Evolutionary conservation across 495 filamentous ascomycete species (phyloP).

Genomic region (Penicillium macrosclerotiorum): DNA sequence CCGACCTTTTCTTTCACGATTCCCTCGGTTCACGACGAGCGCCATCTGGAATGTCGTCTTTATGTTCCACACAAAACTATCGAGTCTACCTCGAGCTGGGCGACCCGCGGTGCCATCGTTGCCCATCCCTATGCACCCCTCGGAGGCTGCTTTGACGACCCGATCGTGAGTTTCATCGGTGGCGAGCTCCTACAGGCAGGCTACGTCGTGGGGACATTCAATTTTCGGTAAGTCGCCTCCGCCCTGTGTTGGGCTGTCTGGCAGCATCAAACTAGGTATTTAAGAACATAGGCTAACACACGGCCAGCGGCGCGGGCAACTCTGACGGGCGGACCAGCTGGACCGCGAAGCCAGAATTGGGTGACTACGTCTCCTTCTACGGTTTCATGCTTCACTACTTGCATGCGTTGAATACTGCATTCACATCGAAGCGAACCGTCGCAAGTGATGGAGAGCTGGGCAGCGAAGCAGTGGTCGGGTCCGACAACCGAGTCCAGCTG

Average conservation of each 20-base stretch:
- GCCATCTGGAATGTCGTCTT: constrained; percentile 72
- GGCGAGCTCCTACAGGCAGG: constrained; percentile 62
- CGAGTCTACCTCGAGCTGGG: constrained; percentile 31
- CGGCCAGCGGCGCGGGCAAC: constrained; percentile 67
- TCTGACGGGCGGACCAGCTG: constrained; percentile 80
- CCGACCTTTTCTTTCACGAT: constrained; percentile 73
- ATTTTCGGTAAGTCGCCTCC: constrained; percentile 69
- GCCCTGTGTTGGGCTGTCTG: background rate
- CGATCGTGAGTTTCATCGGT: constrained; percentile 63
- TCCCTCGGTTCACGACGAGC: constrained; percentile 78
- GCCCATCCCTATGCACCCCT: constrained; percentile 90
- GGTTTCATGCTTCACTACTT: constrained; percentile 76
- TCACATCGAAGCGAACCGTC: background rate
- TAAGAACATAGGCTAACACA: constrained; percentile 1
- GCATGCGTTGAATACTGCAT: constrained; percentile 32
- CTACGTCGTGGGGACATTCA: constrained; percentile 83
- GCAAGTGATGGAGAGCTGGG: too few species aligned
- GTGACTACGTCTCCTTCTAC: constrained; percentile 77
- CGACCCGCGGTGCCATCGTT: constrained; percentile 66
- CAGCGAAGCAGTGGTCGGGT: too few species aligned
- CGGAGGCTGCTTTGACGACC: constrained; percentile 83
- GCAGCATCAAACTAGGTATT: too few species aligned
- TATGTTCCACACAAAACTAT: constrained; percentile 60
- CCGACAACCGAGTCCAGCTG: too few species aligned
- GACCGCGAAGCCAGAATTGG: constrained; percentile 75